phyloP scores from a whole-genome alignment of 208 protist genomes.

The Trypanosoma theileri region DNA sequence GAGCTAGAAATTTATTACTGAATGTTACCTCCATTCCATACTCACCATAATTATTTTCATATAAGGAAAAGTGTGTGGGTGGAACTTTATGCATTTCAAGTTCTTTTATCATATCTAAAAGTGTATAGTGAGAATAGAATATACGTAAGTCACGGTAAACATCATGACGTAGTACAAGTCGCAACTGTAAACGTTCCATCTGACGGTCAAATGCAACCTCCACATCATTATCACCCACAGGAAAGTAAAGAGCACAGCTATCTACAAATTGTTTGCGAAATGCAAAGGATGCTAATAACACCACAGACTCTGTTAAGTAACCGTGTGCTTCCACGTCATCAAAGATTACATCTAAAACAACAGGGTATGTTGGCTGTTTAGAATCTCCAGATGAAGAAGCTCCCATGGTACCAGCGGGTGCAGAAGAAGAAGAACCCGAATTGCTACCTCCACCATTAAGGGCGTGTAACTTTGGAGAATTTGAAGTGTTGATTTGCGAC shows the following conservation, averaged over 20 bases:
- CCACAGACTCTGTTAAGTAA: conserved; percentile 64
- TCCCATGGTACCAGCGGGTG: neutral
- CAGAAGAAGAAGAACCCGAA: neutral
- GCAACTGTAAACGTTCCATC: conserved; percentile 74
- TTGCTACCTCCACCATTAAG: conserved; percentile 3
- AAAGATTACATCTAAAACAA: conserved; percentile 60
- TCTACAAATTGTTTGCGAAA: conserved; percentile 87
- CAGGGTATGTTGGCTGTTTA: conserved; percentile 13
- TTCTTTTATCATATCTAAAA: conserved; percentile 74
- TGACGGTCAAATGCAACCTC: conserved; percentile 75
- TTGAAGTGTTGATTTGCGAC: conserved; percentile 14
- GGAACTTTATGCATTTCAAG: conserved; percentile 30
- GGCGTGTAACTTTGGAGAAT: neutral
- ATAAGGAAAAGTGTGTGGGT: conserved; percentile 25
- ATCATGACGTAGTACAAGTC: conserved; percentile 43
- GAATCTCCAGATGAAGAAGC: neutral
- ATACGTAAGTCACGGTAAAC: conserved; percentile 53
- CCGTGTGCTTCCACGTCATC: conserved; percentile 51
- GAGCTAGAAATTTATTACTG: conserved; percentile 56
- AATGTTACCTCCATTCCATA: conserved; percentile 65
- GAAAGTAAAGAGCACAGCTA: conserved; percentile 64
- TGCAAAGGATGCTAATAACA: conserved; percentile 75
- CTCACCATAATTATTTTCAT: conserved; percentile 35
- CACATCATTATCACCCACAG: conserved; percentile 46
- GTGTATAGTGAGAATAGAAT: conserved; percentile 69